Conservation (phyloP, 2,329 filamentous ascomycete genomes). For the Fusarium nanum region DNA sequence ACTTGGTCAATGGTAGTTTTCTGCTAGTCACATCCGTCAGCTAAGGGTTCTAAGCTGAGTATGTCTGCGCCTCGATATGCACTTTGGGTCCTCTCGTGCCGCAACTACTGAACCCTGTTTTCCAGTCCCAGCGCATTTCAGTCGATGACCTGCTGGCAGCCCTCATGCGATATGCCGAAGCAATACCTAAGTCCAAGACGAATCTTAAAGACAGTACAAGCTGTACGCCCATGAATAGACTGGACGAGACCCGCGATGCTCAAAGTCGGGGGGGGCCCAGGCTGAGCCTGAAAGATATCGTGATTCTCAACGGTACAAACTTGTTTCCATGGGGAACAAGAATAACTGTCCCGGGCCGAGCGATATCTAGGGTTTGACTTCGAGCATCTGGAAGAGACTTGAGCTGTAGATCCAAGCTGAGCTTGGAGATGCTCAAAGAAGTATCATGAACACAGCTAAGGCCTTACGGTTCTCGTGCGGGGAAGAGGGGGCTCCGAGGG, state of each 20-base stretch:
- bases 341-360: background rate
- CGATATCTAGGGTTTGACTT: slow-evolving; percentile 11
- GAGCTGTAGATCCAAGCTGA: slow-evolving; percentile 7
- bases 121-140: slow-evolving; percentile 28
- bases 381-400: slow-evolving; percentile 11
- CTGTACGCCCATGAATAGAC: slow-evolving; percentile 7
- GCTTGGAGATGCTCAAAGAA: slow-evolving; percentile 20
- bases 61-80: slow-evolving; percentile 36
- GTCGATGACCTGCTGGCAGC: slow-evolving; percentile 27
- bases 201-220: background rate
- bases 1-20: background rate
- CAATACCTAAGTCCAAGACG: slow-evolving; percentile 1
- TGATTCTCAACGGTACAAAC: background rate
- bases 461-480: slow-evolving; percentile 12
- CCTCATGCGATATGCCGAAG: slow-evolving; percentile 7
- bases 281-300: slow-evolving; percentile 16
- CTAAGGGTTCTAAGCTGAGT: slow-evolving; percentile 34
- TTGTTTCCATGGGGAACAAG: background rate
- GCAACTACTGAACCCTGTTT: slow-evolving; percentile 22
- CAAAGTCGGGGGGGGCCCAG: slow-evolving; percentile 10
- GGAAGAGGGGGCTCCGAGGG: slow-evolving; percentile 21
- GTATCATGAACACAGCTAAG: slow-evolving; percentile 1
- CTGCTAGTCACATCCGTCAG: slow-evolving; percentile 32
- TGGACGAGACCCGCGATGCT: slow-evolving; percentile 14
- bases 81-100: slow-evolving; percentile 10